These are phyloP conservation scores for Coffea eugenioides DNA, from an alignment of 257 asterid genomes.

Conservation along the genomic window DNA sequence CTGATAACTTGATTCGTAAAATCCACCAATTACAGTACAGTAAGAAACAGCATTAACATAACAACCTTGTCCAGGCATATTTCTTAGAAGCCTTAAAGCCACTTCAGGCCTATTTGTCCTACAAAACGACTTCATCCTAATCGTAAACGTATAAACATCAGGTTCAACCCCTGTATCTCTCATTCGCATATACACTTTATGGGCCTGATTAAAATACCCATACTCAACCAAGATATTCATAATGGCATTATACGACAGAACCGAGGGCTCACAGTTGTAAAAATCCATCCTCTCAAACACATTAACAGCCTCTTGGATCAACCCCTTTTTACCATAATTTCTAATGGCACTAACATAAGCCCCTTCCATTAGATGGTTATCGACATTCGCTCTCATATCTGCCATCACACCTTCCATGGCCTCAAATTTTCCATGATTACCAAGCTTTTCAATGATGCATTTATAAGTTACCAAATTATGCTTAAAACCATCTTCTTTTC, in stretches of 20 bases:
- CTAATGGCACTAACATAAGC: conserved; percentile 69
- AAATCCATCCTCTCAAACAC: conserved; percentile 95
- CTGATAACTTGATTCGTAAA: conserved; percentile 52
- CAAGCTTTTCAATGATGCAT: conserved; percentile 76
- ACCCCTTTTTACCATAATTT: conserved; percentile 70
- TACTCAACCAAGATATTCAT: conserved; percentile 85
- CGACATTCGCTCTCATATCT: conserved; percentile 58
- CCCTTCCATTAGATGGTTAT: conserved; percentile 62
- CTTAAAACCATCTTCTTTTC: conserved; percentile 65
- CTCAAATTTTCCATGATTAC: conserved; percentile 65
- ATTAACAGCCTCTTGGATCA: conserved; percentile 69
- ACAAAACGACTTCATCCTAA: conserved; percentile 87
- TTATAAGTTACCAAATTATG: conserved; percentile 69
- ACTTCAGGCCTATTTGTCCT: conserved; percentile 69
- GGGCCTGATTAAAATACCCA: conserved; percentile 74
- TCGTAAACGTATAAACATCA: conserved; percentile 78
- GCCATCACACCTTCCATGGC: conserved; percentile 69
- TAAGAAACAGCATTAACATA: conserved; percentile 68
- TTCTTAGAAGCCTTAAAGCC: conserved; percentile 83
- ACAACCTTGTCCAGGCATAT: conserved; percentile 78
- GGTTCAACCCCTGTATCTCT: conserved; percentile 65
- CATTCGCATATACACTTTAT: conserved; percentile 84
- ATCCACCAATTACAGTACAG: conserved; percentile 76
- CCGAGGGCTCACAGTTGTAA: conserved; percentile 69
- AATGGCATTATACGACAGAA: conserved; percentile 61